Conservation (phyloP, 306 rosid genomes). For the Vigna hirtella region DNA sequence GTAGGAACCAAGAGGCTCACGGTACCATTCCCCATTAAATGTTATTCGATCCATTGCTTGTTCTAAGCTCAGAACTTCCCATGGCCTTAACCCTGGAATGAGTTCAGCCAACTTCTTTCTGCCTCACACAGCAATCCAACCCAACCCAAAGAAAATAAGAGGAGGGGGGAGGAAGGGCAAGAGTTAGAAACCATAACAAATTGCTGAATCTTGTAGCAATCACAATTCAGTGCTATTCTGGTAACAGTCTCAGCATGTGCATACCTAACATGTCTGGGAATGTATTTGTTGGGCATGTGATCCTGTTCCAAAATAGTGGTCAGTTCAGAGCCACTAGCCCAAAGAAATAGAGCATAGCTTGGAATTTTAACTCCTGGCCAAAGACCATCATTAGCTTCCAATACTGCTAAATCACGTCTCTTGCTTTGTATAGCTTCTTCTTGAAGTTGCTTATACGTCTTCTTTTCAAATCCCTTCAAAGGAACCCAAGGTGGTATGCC, state of each 20-base stretch:
- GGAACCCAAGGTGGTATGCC: slow-evolving; percentile 99
- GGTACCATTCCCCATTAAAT: slow-evolving; percentile 78
- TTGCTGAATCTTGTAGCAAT: slow-evolving; percentile 5
- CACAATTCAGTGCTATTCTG: slow-evolving; percentile 24
- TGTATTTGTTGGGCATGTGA: slow-evolving; percentile 97
- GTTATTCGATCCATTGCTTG: slow-evolving; percentile 93
- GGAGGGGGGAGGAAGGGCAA: background rate
- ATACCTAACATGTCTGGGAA: slow-evolving; percentile 88
- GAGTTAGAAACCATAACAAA: slow-evolving; percentile 32
- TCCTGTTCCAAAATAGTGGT: slow-evolving; percentile 81
- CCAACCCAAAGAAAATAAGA: background rate
- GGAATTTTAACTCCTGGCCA: slow-evolving; percentile 97
- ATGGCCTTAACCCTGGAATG: slow-evolving; percentile 92
- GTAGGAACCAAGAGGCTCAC: slow-evolving; percentile 80
- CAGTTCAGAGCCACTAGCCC: slow-evolving; percentile 97
- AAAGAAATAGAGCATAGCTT: slow-evolving; percentile 91
- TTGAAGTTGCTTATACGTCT: slow-evolving; percentile 89
- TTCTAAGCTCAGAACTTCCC: slow-evolving; percentile 95
- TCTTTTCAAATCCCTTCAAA: slow-evolving; percentile 79
- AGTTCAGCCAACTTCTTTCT: slow-evolving; percentile 65
- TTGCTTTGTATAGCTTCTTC: slow-evolving; percentile 92
- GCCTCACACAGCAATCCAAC: slow-evolving; percentile 36
- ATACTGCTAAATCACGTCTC: slow-evolving; percentile 87
- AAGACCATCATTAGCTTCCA: slow-evolving; percentile 86
- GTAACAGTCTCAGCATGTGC: slow-evolving; percentile 9